These are phyloP conservation scores for Diplocarpon mali DNA, from an alignment of 2,329 filamentous ascomycete genomes.

Conservation along the genomic window DNA sequence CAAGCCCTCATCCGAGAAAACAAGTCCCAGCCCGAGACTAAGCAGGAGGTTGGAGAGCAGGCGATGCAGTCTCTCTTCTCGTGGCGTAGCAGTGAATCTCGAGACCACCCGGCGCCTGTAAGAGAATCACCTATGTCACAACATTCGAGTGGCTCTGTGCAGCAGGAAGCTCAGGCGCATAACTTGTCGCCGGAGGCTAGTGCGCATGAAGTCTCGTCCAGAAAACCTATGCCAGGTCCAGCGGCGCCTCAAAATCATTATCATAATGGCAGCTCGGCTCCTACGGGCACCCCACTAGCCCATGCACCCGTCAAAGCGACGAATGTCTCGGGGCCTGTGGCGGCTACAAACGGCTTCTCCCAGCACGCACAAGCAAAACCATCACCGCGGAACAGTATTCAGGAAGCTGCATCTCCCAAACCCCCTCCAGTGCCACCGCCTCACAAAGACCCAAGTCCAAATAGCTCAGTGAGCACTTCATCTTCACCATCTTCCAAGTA, in stretches of 20 bases:
- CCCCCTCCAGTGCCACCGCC: not conserved
- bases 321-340: too few relatives aligned
- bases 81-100: conserved; percentile 1
- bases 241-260: not conserved
- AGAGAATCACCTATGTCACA: not conserved
- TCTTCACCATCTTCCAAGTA: not conserved
- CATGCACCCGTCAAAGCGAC: too few relatives aligned
- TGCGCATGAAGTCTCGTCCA: not conserved
- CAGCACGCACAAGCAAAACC: not conserved
- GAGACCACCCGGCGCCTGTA: not conserved
- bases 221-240: not conserved
- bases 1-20: not conserved
- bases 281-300: not conserved
- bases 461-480: not conserved
- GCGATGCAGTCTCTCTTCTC: conserved; percentile 2
- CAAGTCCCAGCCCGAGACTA: not conserved
- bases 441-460: not conserved
- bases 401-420: not conserved
- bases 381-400: not conserved
- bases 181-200: not conserved
- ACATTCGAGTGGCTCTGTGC: conserved; percentile 2
- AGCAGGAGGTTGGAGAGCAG: not conserved
- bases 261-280: not conserved
- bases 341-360: not conserved
- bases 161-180: not conserved